Percentiles rank a stretch among this genome's conserved stretches.
Evolutionary conservation across 306 rosid genomes (phyloP).

Genomic region (Arachis hypogaea): DNA sequence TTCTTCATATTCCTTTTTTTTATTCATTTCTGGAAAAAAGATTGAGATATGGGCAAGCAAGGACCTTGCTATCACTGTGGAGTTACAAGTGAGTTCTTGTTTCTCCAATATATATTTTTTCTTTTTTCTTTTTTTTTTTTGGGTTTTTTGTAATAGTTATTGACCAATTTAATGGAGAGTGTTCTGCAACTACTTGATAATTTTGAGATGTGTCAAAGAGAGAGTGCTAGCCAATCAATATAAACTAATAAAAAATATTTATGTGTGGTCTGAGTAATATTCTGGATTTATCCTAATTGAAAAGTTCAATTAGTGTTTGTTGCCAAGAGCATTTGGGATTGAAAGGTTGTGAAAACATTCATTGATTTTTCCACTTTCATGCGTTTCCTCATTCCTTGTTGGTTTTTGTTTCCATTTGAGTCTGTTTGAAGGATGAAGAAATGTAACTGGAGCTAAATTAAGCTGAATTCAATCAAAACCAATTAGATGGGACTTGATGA

Average conservation of each 20-base stretch:
- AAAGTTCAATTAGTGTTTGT: constrained; percentile 41
- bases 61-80: constrained; percentile 99
- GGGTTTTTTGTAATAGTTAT: not conserved
- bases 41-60: constrained; percentile 89
- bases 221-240: constrained; percentile 34
- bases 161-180: constrained; percentile 33
- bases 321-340: constrained; percentile 36
- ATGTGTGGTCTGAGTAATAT: constrained; percentile 33
- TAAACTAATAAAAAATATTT: not conserved
- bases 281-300: constrained; percentile 44
- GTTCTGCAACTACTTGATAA: constrained; percentile 40
- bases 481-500: constrained; percentile 38
- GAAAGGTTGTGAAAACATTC: constrained; percentile 42
- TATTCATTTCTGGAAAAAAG: constrained; percentile 56
- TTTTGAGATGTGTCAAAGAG: constrained; percentile 37
- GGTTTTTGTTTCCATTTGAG: constrained; percentile 39
- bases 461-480: constrained; percentile 43
- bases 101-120: constrained; percentile 52
- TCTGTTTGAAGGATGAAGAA: constrained; percentile 46
- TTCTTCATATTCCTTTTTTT: constrained; percentile 47
- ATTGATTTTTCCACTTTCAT: constrained; percentile 42
- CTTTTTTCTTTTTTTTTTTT: not conserved
- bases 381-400: constrained; percentile 23
- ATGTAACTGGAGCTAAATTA: constrained; percentile 42
- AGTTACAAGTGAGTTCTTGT: constrained; percentile 99